These are phyloP conservation scores for Podospora didyma DNA, from an alignment of 495 filamentous ascomycete genomes.

Conservation along the genomic window DNA sequence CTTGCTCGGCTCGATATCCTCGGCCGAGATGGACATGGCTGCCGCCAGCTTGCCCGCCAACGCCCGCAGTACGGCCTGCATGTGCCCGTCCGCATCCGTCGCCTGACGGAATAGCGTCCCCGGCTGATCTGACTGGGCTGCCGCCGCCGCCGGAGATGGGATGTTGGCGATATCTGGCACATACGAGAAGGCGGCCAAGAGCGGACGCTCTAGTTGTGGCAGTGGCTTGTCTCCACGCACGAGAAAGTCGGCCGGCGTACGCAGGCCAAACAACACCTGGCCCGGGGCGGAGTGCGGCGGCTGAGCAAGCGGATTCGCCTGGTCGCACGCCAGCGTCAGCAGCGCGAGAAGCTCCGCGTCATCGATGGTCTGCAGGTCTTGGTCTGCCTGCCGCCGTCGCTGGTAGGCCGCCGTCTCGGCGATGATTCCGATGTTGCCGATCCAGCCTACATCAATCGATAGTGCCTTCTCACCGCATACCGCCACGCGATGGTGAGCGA, in stretches of 20 bases:
- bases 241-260: too few relatives aligned
- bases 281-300: too few relatives aligned
- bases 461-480: slow-evolving; percentile 27
- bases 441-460: slow-evolving; percentile 46
- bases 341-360: slow-evolving; percentile 29
- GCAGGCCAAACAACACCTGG: too few relatives aligned
- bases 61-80: slow-evolving; percentile 24
- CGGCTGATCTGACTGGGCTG: slow-evolving; percentile 10
- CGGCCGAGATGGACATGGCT: slow-evolving; percentile 27
- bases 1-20: slow-evolving; percentile 34
- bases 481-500: too few relatives aligned
- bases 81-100: slow-evolving; percentile 20
- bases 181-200: too few relatives aligned
- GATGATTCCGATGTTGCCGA: slow-evolving; percentile 32
- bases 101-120: slow-evolving; percentile 19
- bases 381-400: slow-evolving; percentile 13
- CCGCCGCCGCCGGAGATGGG: slow-evolving; percentile 1
- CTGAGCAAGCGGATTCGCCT: too few relatives aligned
- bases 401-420: slow-evolving; percentile 25
- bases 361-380: slow-evolving; percentile 25
- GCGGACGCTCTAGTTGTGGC: too few relatives aligned
- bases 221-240: too few relatives aligned
- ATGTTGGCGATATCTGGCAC: too few relatives aligned
- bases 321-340: slow-evolving; percentile 22
- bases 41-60: slow-evolving; percentile 30